Evolutionary conservation across 2,329 filamentous ascomycete species (phyloP).

Genomic region (Plenodomus tracheiphilus): DNA sequence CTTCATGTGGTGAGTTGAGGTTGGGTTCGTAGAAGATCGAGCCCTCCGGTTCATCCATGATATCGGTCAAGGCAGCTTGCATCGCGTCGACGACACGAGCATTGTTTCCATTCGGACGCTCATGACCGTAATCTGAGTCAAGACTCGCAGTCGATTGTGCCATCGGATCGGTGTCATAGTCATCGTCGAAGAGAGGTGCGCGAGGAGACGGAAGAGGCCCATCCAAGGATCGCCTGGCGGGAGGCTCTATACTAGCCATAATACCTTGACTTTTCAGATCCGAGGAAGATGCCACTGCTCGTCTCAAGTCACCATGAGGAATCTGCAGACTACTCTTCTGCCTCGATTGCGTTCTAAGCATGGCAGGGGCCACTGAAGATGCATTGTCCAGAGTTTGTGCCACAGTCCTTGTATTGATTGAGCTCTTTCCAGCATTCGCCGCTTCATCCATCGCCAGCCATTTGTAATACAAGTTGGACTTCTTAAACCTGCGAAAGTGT

Average conservation of each 20-base stretch:
- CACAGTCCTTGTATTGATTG: constrained; percentile 29
- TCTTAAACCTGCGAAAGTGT: constrained; percentile 84
- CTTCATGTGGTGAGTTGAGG: constrained; percentile 60
- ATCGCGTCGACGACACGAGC: constrained; percentile 86
- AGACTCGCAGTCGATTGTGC: constrained; percentile 78
- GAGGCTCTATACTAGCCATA: constrained; percentile 49
- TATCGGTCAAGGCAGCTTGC: constrained; percentile 88
- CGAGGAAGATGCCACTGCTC: constrained; percentile 63
- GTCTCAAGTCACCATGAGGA: constrained; percentile 56
- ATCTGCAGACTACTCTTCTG: constrained; percentile 42
- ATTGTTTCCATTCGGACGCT: constrained; percentile 62
- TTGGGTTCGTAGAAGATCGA: constrained; percentile 66
- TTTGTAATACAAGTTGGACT: constrained; percentile 94
- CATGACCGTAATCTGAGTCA: constrained; percentile 61
- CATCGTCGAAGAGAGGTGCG: constrained; percentile 77
- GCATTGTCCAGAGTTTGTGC: constrained; percentile 33
- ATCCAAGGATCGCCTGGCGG: constrained; percentile 71
- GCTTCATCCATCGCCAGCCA: constrained; percentile 85
- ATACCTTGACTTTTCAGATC: constrained; percentile 58
- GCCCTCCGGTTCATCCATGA: constrained; percentile 76
- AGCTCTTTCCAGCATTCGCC: constrained; percentile 37
- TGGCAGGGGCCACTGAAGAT: constrained; percentile 32
- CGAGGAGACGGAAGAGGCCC: constrained; percentile 54
- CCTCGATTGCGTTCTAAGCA: constrained; percentile 54
- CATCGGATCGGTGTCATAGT: constrained; percentile 73